Percentiles rank a stretch among this genome's conserved stretches.
Conservation (phyloP, 2,329 filamentous ascomycete genomes). For the Trichocomaceae sp. region DNA sequence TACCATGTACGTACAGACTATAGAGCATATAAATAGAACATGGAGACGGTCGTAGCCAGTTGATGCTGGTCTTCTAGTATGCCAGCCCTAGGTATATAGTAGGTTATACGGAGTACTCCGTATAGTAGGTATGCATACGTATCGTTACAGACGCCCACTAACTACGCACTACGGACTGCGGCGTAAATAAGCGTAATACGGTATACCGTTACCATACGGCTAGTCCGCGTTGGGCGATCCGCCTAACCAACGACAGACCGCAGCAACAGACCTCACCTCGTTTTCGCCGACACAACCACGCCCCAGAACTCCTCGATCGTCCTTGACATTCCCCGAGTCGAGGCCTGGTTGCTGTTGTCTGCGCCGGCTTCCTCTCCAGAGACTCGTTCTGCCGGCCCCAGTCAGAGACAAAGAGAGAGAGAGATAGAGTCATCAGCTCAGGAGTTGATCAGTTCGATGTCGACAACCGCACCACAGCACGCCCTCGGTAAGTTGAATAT, state of each 20-base stretch:
- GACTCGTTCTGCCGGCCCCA: conserved; percentile 21
- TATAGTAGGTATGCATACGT: too few relatives aligned
- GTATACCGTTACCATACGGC: not conserved
- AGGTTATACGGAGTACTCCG: too few relatives aligned
- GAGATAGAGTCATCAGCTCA: conserved; percentile 26
- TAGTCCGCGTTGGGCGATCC: conserved; percentile 6
- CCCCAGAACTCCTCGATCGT: not conserved
- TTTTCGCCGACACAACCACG: conserved; percentile 11
- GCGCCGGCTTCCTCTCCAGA: conserved; percentile 14
- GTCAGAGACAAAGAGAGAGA: conserved; percentile 19
- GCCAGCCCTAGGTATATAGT: too few relatives aligned
- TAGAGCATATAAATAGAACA: too few relatives aligned
- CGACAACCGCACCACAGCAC: conserved; percentile 16
- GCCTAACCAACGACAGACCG: not conserved
- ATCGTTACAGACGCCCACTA: too few relatives aligned
- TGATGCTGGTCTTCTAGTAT: too few relatives aligned
- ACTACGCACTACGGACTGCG: too few relatives aligned
- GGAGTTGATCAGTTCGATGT: conserved; percentile 28
- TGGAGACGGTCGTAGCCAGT: too few relatives aligned
- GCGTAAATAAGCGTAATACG: not conserved
- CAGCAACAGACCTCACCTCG: not conserved
- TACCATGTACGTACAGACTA: too few relatives aligned
- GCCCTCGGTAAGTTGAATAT: conserved; percentile 4
- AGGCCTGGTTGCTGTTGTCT: conserved; percentile 18
- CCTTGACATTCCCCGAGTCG: conserved; percentile 14